Percentiles rank a stretch among this genome's conserved stretches.
These are phyloP conservation scores for Cyclospora cayetanensis DNA, from an alignment of 169 alveolate genomes.

Conservation along the genomic window DNA sequence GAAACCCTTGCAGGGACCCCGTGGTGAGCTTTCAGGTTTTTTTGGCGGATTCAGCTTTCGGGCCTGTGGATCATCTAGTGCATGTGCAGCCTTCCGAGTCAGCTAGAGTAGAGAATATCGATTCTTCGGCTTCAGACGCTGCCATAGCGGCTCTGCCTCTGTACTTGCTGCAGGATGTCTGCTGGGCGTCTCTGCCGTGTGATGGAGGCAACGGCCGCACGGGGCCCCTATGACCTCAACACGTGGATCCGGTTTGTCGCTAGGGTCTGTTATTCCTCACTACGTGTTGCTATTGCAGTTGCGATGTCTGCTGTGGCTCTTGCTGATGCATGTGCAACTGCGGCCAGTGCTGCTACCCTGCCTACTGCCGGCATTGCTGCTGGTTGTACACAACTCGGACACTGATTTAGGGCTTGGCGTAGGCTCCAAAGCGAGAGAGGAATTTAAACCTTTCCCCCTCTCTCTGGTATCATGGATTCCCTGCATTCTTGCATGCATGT, in stretches of 20 bases:
- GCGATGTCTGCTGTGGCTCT: background rate
- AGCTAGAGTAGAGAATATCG: too few species aligned
- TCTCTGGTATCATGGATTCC: too few species aligned
- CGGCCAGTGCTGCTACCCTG: background rate
- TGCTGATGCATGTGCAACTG: background rate
- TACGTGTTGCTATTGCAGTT: background rate
- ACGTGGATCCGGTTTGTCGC: background rate
- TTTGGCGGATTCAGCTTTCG: background rate
- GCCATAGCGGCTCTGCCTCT: too few species aligned
- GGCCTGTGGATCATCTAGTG: background rate
- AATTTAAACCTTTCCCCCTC: too few species aligned
- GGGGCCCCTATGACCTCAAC: background rate
- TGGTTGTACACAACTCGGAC: background rate
- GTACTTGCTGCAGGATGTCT: background rate
- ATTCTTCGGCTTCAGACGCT: background rate
- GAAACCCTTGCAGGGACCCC: background rate
- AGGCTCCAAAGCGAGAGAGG: background rate
- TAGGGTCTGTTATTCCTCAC: too few species aligned
- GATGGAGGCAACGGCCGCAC: background rate
- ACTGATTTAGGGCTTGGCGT: background rate
- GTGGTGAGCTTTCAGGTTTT: background rate
- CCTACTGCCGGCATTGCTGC: background rate
- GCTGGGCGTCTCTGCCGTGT: background rate
- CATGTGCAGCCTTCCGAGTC: too few species aligned
- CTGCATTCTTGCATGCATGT: too few species aligned